Evolutionary conservation across 2,329 filamentous ascomycete species (phyloP), one percentile per base, ranked within the genome.

Genomic region (Hypoxylon sp.): DNA sequence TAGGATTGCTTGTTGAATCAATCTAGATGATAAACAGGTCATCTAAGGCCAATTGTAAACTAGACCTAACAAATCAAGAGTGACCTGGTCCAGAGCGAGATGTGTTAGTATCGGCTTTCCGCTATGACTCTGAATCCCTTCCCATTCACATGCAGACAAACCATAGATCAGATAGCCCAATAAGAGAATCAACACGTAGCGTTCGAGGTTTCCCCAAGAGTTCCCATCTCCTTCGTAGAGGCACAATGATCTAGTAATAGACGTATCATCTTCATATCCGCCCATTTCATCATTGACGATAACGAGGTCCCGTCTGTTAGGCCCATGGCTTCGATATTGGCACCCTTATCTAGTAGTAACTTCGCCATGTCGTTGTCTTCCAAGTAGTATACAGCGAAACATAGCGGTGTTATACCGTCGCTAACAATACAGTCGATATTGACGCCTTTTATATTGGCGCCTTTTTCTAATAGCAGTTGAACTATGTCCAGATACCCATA

Each of bases 401-500:
- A 12, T n/a, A 30, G 14, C 3, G 22, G 44, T 3, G 44, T n/a
- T 48, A 16, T 26, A 7, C 14, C 14, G 30, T 48, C 4, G 2
- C 2, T 14, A 26, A 3, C 24, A 26, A 30, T 48, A 22, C 30
- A 30, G n/a, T n/a, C 3, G 6, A 30, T 48, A 22, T 48, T 48
- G n/a, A n/a, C 3, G 6, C 7, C n/a, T 16, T 48, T n/a, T 7
- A 48, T 28, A 40, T 57, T 16, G 7, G 44, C 42, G 9, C 53
- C 44, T 6, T 42, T 40, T 20, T 53, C 49, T n/a, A 46, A 8
- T 28, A 60, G n/a, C 9, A 52, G 40, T 22, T 53, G 26, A 9
- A 60, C 38, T 24, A 48, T 44, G 20, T n/a, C 28, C 20, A 46
- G 18, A 14, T 36, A 18, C 8, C 56, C 28, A 1, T 8, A 33